Conservation (phyloP, 805 yeast genomes). For the Candida sonorensis region DNA sequence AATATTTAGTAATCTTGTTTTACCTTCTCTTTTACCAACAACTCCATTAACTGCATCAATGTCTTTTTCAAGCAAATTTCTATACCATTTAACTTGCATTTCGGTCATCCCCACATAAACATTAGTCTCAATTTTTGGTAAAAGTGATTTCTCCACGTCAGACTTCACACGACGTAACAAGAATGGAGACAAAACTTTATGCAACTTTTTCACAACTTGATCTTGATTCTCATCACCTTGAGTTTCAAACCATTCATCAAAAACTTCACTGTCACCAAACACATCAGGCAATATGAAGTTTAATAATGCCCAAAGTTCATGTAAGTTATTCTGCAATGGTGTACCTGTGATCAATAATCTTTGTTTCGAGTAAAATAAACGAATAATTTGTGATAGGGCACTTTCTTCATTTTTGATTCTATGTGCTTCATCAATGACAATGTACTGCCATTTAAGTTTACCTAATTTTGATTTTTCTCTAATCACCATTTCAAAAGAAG, state of each 20-base stretch:
- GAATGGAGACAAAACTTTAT: slow-evolving; percentile 83
- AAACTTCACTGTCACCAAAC: slow-evolving; percentile 82
- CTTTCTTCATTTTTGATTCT: slow-evolving; percentile 94
- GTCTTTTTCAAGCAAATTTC: slow-evolving; percentile 80
- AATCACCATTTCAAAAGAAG: slow-evolving; percentile 91
- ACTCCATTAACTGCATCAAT: slow-evolving; percentile 96
- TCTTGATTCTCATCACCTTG: slow-evolving; percentile 68
- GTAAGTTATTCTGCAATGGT: slow-evolving; percentile 89
- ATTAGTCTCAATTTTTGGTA: slow-evolving; percentile 88
- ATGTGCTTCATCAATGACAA: slow-evolving; percentile 94
- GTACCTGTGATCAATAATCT: slow-evolving; percentile 91
- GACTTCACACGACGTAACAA: slow-evolving; percentile 82
- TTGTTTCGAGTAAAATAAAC: slow-evolving; percentile 79
- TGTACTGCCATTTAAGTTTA: slow-evolving; percentile 87
- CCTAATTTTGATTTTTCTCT: slow-evolving; percentile 78
- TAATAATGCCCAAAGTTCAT: slow-evolving; percentile 92
- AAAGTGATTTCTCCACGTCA: slow-evolving; percentile 84
- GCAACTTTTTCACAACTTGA: slow-evolving; percentile 78
- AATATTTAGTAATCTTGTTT: slow-evolving; percentile 82
- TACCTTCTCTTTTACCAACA: slow-evolving; percentile 89
- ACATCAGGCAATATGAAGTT: slow-evolving; percentile 92
- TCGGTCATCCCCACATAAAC: slow-evolving; percentile 91
- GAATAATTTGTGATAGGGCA: slow-evolving; percentile 84
- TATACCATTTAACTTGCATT: slow-evolving; percentile 93
- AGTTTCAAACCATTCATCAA: slow-evolving; percentile 86